A percentile compares a stretch with the other conserved stretches of the same genome.
phyloP scores from a whole-genome alignment of 768 basidiomycete genomes.

The Collybia sordida region DNA sequence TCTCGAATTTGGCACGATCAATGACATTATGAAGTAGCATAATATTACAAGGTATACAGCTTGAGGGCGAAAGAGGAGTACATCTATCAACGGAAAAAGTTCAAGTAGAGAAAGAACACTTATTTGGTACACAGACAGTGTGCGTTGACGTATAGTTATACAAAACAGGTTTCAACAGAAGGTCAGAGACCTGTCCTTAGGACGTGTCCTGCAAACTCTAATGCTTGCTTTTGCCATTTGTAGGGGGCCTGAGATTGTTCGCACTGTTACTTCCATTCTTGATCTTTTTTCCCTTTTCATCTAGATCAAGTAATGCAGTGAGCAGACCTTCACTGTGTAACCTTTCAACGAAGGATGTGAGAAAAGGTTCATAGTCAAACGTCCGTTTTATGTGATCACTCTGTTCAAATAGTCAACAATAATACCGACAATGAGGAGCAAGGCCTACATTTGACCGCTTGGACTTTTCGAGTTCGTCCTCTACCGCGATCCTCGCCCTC shows the following conservation, averaged over 20 bases:
- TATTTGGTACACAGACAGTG: too few relatives aligned
- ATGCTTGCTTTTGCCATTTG: constrained; percentile 7
- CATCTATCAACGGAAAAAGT: too few relatives aligned
- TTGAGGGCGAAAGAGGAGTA: too few relatives aligned
- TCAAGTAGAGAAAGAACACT: too few relatives aligned
- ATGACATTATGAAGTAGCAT: too few relatives aligned
- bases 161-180: too few relatives aligned
- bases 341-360: constrained; percentile 41
- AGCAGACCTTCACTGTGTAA: constrained; percentile 49
- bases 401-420: constrained; percentile 24
- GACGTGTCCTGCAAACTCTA: not conserved
- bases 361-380: constrained; percentile 64
- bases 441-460: constrained; percentile 42
- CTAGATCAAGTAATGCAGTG: constrained; percentile 38
- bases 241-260: not conserved
- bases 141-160: too few relatives aligned
- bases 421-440: not conserved
- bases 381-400: constrained; percentile 58
- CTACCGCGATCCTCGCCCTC: constrained; percentile 37
- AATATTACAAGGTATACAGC: too few relatives aligned
- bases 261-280: constrained; percentile 6
- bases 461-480: constrained; percentile 50
- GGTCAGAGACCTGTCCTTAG: too few relatives aligned
- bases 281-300: constrained; percentile 30
- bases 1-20: too few relatives aligned